phyloP scores from a whole-genome alignment of 495 filamentous ascomycete species.

The Penicillium nucicola region DNA sequence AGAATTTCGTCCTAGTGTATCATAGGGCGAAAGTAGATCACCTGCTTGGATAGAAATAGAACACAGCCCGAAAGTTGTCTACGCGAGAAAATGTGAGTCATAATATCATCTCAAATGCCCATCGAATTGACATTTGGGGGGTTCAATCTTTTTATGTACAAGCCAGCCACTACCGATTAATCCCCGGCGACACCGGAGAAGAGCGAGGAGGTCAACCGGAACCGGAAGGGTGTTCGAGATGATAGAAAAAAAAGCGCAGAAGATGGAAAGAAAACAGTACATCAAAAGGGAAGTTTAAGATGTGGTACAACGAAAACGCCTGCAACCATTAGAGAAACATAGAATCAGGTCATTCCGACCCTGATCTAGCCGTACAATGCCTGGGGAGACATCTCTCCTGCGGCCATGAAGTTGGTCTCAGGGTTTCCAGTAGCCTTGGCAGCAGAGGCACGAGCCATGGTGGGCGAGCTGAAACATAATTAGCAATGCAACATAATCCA shows the following conservation, averaged over 20 bases:
- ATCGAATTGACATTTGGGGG: slow-evolving; percentile 25
- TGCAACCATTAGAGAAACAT: slow-evolving; percentile 38
- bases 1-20: too few relatives aligned
- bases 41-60: background rate
- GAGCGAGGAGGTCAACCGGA: slow-evolving; percentile 24
- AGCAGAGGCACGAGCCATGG: slow-evolving; percentile 93
- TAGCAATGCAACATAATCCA: slow-evolving; percentile 23
- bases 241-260: slow-evolving; percentile 17
- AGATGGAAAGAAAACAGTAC: slow-evolving; percentile 22
- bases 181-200: slow-evolving; percentile 21
- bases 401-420: slow-evolving; percentile 82
- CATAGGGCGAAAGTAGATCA: too few relatives aligned
- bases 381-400: slow-evolving; percentile 59
- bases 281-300: slow-evolving; percentile 32
- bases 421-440: slow-evolving; percentile 69
- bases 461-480: slow-evolving; percentile 67
- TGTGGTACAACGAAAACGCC: slow-evolving; percentile 46
- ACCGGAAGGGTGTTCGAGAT: slow-evolving; percentile 20
- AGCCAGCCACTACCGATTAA: slow-evolving; percentile 29
- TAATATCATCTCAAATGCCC: slow-evolving; percentile 15
- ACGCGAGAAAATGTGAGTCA: background rate
- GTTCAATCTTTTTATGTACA: slow-evolving; percentile 46
- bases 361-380: slow-evolving; percentile 40
- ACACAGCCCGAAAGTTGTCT: background rate
- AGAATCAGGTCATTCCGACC: slow-evolving; percentile 23